Evolutionary conservation across 352 stramenopile genomes (phyloP), one percentile per base, ranked within the genome.

Genomic region (Globisporangium barbulae): DNA sequence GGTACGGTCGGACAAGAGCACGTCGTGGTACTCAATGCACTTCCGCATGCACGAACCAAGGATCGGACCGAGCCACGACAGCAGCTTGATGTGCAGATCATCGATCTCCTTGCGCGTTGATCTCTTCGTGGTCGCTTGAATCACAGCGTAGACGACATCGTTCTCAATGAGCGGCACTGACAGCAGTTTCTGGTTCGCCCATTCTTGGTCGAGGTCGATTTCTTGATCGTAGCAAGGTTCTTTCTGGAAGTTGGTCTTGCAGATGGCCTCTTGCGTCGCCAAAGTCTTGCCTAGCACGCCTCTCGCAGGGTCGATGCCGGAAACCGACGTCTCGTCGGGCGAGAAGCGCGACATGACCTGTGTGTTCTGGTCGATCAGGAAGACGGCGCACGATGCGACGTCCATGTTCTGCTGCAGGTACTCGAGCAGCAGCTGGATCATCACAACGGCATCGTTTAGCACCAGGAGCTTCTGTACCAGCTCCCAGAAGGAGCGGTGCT

Each of bases 21-120:
- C 81, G 44, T 95, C 86, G 59, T 93, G 86, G 62, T 83, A 93
- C 67, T 95, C 84, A 57, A 95, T 93, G 52, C 83, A 92, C 58
- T 93, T 92, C 13, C 86, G 81, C 83, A 95, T 92, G 31, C 83
- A 91, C 15, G 84, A 87, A 48, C 79, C 89, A 42, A 95, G 68
- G 66, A 95, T 93, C 44, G 84, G 83, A 0, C 86, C 86, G 6
- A 95, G 70, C 76, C 86, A 93, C 56, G 83, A 85, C 47, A 95
- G 60, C 39, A 94, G 50, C 62, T 90, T 89, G 49, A 92, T 69
- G 39, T 93, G 78, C 25, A 88, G 74, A 2, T 81, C 74, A 41
- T 91, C 80, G 42, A 90, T 75, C n/a, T 75, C 76, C 13, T 72
- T 64, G 17, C 63, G 70, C 21, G 72, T 69, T 0, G 58, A 39